Percentiles rank a stretch among this genome's conserved stretches.
phyloP scores from a whole-genome alignment of 2,329 filamentous ascomycete genomes.

The Penicillium sp. region DNA sequence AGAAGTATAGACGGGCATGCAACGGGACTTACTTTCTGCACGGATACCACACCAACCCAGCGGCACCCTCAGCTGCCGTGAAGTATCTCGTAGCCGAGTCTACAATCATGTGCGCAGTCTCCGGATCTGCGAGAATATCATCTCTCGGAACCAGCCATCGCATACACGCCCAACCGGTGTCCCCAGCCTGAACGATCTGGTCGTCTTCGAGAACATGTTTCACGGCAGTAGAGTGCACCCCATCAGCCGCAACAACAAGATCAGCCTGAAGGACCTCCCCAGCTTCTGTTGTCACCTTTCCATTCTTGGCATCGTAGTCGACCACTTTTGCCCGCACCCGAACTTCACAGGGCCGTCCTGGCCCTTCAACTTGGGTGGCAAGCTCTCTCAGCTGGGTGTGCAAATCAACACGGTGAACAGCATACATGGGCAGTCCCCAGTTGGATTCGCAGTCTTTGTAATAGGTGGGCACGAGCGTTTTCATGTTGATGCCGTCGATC shows the following conservation, averaged over 20 bases:
- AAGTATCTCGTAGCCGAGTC: not conserved
- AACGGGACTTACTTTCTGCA: not conserved
- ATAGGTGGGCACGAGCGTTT: not conserved
- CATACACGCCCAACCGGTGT: not conserved
- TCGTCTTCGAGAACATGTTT: not conserved
- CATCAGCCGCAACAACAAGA: not conserved
- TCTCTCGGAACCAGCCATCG: not conserved
- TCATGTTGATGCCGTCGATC: not conserved
- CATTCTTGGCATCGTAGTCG: not conserved
- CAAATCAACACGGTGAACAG: not conserved
- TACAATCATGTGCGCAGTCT: not conserved
- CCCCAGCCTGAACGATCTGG: not conserved
- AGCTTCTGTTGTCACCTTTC: not conserved
- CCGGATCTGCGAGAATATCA: not conserved
- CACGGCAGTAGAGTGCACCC: not conserved
- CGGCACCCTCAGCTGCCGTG: not conserved
- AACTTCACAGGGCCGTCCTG: not conserved
- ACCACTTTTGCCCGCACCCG: not conserved
- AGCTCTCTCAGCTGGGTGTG: not conserved
- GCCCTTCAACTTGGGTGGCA: not conserved
- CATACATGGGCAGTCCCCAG: not conserved
- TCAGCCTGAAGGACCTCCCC: not conserved
- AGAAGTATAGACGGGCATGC: not conserved
- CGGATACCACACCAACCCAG: not conserved
- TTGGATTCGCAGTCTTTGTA: not conserved